These are phyloP conservation scores for Sporothrix schenckii DNA, from an alignment of 2,329 filamentous ascomycete species.

Conservation along the genomic window DNA sequence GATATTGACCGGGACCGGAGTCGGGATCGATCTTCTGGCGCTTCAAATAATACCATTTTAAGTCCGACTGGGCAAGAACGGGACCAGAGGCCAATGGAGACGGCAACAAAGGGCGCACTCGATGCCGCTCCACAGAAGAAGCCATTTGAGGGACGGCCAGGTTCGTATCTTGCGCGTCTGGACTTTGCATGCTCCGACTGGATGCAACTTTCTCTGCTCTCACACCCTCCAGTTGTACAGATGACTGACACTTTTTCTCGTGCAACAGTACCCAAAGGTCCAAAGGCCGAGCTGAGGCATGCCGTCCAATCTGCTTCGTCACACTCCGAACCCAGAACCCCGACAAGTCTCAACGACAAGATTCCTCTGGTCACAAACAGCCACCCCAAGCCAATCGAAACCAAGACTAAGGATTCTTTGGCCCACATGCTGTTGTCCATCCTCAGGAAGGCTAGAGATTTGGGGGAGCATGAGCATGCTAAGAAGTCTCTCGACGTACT, in stretches of 20 bases:
- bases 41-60: not conserved
- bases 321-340: not conserved
- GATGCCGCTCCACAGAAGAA: not conserved
- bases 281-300: slow-evolving; percentile 1
- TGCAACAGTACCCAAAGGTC: slow-evolving; percentile 14
- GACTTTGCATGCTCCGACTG: not conserved
- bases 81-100: not conserved
- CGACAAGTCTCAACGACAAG: not conserved
- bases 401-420: not conserved
- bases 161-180: slow-evolving; percentile 10
- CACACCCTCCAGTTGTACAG: not conserved
- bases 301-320: not conserved
- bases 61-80: not conserved
- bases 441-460: slow-evolving; percentile 21
- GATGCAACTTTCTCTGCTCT: not conserved
- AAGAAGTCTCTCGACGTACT: slow-evolving; percentile 18
- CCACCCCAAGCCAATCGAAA: not conserved
- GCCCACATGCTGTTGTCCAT: not conserved
- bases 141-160: not conserved
- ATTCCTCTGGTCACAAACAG: not conserved
- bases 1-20: slow-evolving; percentile 23
- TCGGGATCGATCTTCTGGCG: not conserved
- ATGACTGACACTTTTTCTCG: not conserved
- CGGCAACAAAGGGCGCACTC: not conserved
- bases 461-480: slow-evolving; percentile 22